A percentile compares a stretch with the other conserved stretches of the same genome.
phyloP scores from a whole-genome alignment of 108 stramenopile species.

The Seminavis robusta region DNA sequence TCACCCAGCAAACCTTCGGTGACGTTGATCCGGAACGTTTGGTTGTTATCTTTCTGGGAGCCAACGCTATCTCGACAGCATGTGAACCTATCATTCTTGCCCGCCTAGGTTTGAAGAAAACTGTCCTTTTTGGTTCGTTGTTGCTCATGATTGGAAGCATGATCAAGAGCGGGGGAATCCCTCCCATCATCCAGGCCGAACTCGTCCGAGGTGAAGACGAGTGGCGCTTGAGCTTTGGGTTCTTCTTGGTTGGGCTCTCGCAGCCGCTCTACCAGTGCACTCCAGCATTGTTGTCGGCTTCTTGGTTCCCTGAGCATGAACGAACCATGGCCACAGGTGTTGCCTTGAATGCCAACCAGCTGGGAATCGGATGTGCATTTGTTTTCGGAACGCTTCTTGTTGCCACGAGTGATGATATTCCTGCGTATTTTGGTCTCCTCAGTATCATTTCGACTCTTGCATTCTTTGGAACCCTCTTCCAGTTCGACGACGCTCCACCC shows the following conservation, averaged over 20 bases:
- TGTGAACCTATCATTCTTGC: conserved; percentile 81
- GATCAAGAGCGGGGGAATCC: conserved; percentile 75
- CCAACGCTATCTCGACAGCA: conserved; percentile 76
- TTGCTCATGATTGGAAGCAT: conserved; percentile 80
- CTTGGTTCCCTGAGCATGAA: conserved; percentile 82
- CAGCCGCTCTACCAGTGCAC: conserved; percentile 88
- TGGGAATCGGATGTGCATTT: conserved; percentile 87
- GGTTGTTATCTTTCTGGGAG: conserved; percentile 73
- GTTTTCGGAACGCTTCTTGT: conserved; percentile 83
- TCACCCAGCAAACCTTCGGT: conserved; percentile 71
- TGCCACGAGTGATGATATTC: conserved; percentile 59
- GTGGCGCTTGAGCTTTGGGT: conserved; percentile 78
- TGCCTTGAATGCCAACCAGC: conserved; percentile 84
- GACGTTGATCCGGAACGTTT: conserved; percentile 78
- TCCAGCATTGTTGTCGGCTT: conserved; percentile 66
- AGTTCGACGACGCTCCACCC: conserved; percentile 89
- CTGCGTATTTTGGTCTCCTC: conserved; percentile 75
- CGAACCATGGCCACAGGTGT: conserved; percentile 91
- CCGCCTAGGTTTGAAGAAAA: conserved; percentile 69
- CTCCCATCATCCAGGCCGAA: conserved; percentile 32
- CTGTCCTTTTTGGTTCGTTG: conserved; percentile 72
- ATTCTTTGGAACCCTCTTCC: conserved; percentile 73
- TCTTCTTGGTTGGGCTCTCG: conserved; percentile 81
- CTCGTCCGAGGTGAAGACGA: conserved; percentile 42
- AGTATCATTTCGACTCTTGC: conserved; percentile 63